Evolutionary conservation across 2,329 filamentous ascomycete genomes (phyloP), one percentile per base, ranked within the genome.

Genomic region (Trichoderma guizhouense): DNA sequence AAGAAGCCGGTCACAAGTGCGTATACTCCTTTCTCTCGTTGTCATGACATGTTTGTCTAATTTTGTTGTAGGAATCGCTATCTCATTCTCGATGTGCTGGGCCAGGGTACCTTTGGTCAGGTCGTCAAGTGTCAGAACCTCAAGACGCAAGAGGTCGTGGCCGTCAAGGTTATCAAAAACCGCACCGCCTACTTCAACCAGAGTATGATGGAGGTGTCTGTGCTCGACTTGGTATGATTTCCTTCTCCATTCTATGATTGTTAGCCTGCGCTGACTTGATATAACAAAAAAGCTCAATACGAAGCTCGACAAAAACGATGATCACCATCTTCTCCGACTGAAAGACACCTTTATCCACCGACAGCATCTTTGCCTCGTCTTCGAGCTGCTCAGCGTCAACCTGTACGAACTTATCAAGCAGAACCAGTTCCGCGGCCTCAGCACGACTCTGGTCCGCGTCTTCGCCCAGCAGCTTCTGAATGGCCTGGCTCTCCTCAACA

Each of bases 151-250:
- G 96, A 99, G 83, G 96, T 99, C 51, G 96, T 99, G 58, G 96
- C 96, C 4, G 96, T 99, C 76, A 99, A 99, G 84, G 96, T 99
- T 69, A 96, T 99, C 84, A 99, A 99, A 84, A 99, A 99, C 82
- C 91, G 95, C 78, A 99, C 96, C 2, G 96, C 96, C 47, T 99
- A 99, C 82, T 99, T 99, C 85, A 99, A 99, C 80, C 96, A 99
- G 82, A 98, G 96, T 82, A 99, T 99, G 96, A 99, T 99, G 96
- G 96, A 99, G 81, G 96, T 99, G 36, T 99, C 96, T 2, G 96
- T 99, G 28, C 86, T 99, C 72, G 96, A 99, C 82, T 81, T 99
- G 86, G 94, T 97, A 86, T 72, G 89, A 24, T 30, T 21, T 6
- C 5, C 34, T 21, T 14, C 34, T 1, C 36, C 14, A 3, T 57